These are phyloP conservation scores for Cercospora canescens DNA, from an alignment of 2,329 filamentous ascomycete species.

Conservation along the genomic window DNA sequence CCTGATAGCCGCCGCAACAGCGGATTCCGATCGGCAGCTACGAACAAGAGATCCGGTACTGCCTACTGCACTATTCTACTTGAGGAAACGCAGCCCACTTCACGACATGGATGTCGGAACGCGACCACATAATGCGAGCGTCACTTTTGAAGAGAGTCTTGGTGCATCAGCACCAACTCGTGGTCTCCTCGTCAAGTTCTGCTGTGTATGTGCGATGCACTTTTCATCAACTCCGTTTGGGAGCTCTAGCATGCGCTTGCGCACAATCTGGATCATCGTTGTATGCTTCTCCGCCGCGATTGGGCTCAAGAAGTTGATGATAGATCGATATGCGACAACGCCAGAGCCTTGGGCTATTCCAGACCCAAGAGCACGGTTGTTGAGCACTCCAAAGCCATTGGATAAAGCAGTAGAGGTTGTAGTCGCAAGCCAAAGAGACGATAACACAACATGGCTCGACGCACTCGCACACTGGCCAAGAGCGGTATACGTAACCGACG, in stretches of 20 bases:
- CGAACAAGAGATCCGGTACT: background rate
- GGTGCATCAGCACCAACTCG: background rate
- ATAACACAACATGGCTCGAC: slow-evolving; percentile 42
- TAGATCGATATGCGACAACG: background rate
- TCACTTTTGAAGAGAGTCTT: background rate
- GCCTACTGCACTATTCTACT: background rate
- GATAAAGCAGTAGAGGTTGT: background rate
- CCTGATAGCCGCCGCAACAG: background rate
- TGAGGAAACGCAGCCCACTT: background rate
- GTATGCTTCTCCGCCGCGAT: background rate
- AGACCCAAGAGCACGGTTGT: background rate
- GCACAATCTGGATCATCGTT: background rate
- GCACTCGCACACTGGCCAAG: slow-evolving; percentile 43
- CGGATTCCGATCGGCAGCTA: background rate
- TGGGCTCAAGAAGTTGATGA: background rate
- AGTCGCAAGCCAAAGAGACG: background rate
- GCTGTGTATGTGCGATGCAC: background rate
- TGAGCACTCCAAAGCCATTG: background rate
- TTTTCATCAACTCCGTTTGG: background rate
- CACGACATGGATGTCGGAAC: background rate
- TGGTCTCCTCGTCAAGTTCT: background rate
- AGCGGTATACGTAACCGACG: slow-evolving; percentile 47
- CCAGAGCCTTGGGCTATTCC: background rate
- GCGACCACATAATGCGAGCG: background rate
- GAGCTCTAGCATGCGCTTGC: background rate